phyloP scores from a whole-genome alignment of 2,329 filamentous ascomycete species.

The Beauveria sp. region DNA sequence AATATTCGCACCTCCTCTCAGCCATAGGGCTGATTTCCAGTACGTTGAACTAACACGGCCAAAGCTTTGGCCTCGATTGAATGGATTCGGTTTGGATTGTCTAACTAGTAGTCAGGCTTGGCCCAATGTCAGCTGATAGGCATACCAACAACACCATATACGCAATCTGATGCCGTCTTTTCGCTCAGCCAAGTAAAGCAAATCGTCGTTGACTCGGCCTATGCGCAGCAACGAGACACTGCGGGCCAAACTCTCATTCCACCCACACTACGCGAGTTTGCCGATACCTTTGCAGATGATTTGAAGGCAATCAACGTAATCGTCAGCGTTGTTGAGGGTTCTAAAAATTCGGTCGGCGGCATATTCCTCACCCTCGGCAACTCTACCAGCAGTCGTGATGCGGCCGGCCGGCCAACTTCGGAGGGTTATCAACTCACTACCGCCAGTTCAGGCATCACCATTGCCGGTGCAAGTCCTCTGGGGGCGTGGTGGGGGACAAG shows the following conservation, averaged over 20 bases:
- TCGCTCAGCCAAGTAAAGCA: not conserved
- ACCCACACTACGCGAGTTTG: not conserved
- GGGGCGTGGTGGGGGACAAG: constrained; percentile 52
- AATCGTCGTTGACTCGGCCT: not conserved
- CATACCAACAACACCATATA: not conserved
- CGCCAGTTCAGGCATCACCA: constrained; percentile 30
- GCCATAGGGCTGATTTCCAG: too few species aligned
- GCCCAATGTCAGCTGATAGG: not conserved
- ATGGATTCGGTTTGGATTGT: too few species aligned
- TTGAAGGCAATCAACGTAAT: not conserved
- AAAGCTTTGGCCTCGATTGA: too few species aligned
- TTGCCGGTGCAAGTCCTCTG: constrained; percentile 44
- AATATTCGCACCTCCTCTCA: too few species aligned
- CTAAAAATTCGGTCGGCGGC: not conserved
- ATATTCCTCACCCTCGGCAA: not conserved
- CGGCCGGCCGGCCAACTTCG: constrained; percentile 36
- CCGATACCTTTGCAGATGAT: not conserved
- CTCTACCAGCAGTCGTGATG: constrained; percentile 24
- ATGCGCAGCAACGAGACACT: not conserved
- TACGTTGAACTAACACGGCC: too few species aligned
- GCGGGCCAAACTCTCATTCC: not conserved
- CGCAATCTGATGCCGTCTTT: not conserved
- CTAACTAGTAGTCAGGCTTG: too few species aligned
- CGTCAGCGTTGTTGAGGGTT: not conserved
- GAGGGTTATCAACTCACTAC: constrained; percentile 42